Conservation (phyloP, 2,329 filamentous ascomycete species). For the Aspergillus uvarum region DNA sequence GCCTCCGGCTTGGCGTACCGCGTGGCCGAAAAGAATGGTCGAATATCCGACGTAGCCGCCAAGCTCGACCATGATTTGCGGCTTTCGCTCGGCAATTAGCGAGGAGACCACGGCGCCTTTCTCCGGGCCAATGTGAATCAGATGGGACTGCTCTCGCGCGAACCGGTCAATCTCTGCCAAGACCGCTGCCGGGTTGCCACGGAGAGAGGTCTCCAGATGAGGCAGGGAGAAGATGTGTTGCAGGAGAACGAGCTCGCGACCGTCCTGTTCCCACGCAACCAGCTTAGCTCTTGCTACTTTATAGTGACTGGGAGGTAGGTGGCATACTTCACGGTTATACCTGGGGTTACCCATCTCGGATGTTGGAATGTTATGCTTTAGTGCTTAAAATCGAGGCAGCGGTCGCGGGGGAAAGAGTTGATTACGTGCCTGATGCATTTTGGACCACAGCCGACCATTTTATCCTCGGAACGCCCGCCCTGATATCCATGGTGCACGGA, state of each 20-base stretch:
- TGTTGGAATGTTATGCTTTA: not conserved
- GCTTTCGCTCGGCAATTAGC: conserved; percentile 66
- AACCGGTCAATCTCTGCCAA: conserved; percentile 70
- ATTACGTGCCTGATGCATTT: too few species aligned
- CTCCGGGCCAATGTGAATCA: conserved; percentile 76
- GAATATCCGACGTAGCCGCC: conserved; percentile 82
- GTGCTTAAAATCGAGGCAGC: too few species aligned
- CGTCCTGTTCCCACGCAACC: not conserved
- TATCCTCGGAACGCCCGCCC: too few species aligned
- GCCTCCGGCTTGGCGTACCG: conserved; percentile 62
- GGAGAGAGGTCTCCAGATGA: conserved; percentile 36
- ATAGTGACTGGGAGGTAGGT: not conserved
- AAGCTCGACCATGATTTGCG: conserved; percentile 70
- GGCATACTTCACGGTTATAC: not conserved
- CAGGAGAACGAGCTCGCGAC: not conserved
- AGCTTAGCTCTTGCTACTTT: not conserved
- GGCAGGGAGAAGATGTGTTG: not conserved
- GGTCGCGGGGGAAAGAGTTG: too few species aligned
- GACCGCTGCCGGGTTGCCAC: conserved; percentile 65
- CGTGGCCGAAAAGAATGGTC: conserved; percentile 69
- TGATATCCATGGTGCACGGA: too few species aligned
- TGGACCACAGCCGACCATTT: too few species aligned
- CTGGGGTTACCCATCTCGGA: not conserved
- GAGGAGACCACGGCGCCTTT: conserved; percentile 71
- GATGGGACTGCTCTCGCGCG: conserved; percentile 59